phyloP scores from a whole-genome alignment of 805 yeast genomes.

The Debaryomyces maramus region DNA sequence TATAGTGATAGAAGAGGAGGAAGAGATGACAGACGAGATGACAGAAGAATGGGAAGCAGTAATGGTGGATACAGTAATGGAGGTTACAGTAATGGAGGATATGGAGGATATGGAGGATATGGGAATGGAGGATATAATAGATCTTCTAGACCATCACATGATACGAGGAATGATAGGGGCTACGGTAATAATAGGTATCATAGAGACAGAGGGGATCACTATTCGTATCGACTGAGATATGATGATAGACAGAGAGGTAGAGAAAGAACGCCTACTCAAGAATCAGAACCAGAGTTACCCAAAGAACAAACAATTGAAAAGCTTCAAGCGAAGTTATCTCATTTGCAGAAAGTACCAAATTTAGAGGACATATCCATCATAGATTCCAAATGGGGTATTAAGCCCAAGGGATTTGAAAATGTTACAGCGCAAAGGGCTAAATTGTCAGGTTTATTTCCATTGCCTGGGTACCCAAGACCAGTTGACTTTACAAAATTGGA shows the following conservation, averaged over 20 bases:
- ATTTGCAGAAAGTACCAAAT: conserved; percentile 42
- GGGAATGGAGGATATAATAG: background rate
- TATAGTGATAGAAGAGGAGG: conserved; percentile 3
- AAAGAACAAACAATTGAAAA: conserved; percentile 22
- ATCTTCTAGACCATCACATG: conserved; percentile 1
- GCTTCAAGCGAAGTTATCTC: conserved; percentile 26
- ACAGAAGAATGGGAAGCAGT: conserved; percentile 6
- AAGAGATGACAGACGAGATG: conserved; percentile 6
- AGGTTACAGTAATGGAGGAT: conserved; percentile 8
- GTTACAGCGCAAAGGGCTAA: conserved; percentile 78
- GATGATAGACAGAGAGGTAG: conserved; percentile 5
- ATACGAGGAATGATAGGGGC: background rate
- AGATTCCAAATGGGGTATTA: conserved; percentile 66
- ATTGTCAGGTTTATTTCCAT: conserved; percentile 72
- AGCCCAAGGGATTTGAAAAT: conserved; percentile 71
- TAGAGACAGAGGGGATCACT: conserved; percentile 2
- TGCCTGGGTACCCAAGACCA: conserved; percentile 62
- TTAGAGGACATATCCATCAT: conserved; percentile 52
- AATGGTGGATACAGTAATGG: conserved; percentile 9
- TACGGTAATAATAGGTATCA: conserved; percentile 2
- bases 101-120: conserved; percentile 7
- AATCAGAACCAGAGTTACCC: conserved; percentile 15
- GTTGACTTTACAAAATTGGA: conserved; percentile 42
- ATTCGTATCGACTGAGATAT: background rate
- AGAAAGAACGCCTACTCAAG: conserved; percentile 4